phyloP scores from a whole-genome alignment of 306 rosid species.

The Trichosanthes truncata region DNA sequence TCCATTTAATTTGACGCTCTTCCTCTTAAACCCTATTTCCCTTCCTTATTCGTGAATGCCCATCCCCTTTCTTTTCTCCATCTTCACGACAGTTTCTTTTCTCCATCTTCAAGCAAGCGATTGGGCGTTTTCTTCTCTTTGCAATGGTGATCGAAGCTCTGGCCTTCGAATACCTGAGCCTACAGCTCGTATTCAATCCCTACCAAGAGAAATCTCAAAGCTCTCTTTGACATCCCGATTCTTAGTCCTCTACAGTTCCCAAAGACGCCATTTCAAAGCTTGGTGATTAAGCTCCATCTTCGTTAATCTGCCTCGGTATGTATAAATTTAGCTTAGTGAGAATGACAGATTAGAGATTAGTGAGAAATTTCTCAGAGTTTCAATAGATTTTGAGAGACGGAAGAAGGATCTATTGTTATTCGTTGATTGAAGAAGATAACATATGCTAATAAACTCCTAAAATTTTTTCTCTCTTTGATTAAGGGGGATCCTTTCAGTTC shows the following conservation, averaged over 20 bases:
- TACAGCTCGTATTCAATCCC: slow-evolving; percentile 64
- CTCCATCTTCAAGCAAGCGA: too few species aligned
- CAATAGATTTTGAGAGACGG: background rate
- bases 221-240: slow-evolving; percentile 22
- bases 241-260: slow-evolving; percentile 24
- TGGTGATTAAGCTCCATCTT: slow-evolving; percentile 13
- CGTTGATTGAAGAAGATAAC: background rate
- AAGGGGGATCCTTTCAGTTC: background rate
- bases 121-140: too few species aligned
- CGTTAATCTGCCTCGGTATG: background rate
- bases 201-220: slow-evolving; percentile 61
- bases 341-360: background rate
- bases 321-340: background rate
- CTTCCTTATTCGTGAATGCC: too few species aligned
- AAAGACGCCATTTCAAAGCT: slow-evolving; percentile 23
- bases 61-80: too few species aligned
- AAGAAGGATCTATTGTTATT: background rate
- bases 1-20: too few species aligned
- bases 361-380: background rate
- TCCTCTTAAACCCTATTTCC: too few species aligned
- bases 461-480: background rate
- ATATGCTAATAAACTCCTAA: background rate
- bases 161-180: slow-evolving; percentile 71
- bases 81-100: too few species aligned
- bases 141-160: slow-evolving; percentile 84